Base-by-base conservation (phyloP, 1,284 basidiomycete genomes). In the Cutaneotrichosporon mucoides region DNA sequence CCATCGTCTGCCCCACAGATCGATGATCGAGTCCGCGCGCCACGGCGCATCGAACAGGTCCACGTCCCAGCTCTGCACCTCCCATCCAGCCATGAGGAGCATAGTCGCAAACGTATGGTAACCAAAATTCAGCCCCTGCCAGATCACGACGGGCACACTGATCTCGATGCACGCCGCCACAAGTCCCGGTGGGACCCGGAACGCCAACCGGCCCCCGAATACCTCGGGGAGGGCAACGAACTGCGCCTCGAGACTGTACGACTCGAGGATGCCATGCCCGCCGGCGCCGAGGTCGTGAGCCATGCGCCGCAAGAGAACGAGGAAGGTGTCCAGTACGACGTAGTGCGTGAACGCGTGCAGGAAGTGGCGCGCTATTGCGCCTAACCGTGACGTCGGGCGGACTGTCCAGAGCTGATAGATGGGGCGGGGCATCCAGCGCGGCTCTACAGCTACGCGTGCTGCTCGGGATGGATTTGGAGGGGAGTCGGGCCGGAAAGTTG, bases 1-100 rank as follows among this genome's bases (percentile, higher is more conserved):
- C 77, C 77, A 79, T 40, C 77, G 53, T 50, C 65, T 67, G 5
- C 77, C 76, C 77, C 77, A 79, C 34, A 79, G 67, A 36, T 77
- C 73, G 45, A 76, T 59, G 45, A 79, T 42, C 56, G 69, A 72
- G 57, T 73, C 72, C 3, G 72, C 69, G 36, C 49, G 59, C 61
- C 70, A 69, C 3, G 76, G 76, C 36, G 55, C 48, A 53, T 75
- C 66, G 54, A 76, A 73, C 41, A 79, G 58, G 56, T 73, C 69
- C 35, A 69, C 63, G 56, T 74, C 69, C 75, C 74, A 78, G 2
- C 62, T 62, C 41, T 69, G 65, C 6, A 65, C 63, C 55, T 74
- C 73, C 61, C 66, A 74, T 1, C 68, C 68, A 0, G 59, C 43
- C 2, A 60, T 61, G 11, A 76, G 60, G 8, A 57, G 57, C 3